These are phyloP conservation scores for Yamadazyma insecticola DNA, from an alignment of 805 yeast genomes.

Conservation along the genomic window DNA sequence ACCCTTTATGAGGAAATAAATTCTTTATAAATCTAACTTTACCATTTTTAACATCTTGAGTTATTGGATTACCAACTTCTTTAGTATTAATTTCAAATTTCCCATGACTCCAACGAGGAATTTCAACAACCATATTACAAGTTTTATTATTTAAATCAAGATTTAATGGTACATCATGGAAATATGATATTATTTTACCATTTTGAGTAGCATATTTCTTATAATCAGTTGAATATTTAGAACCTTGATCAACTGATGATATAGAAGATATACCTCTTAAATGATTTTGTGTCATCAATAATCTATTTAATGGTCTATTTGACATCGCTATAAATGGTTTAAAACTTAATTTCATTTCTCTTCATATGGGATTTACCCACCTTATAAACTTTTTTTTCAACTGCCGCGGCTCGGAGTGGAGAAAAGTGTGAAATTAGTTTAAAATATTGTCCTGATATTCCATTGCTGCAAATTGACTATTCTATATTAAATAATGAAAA, in stretches of 20 bases:
- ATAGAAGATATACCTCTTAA: slow-evolving; percentile 1
- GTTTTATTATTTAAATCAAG: slow-evolving; percentile 34
- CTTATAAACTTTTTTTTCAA: no score
- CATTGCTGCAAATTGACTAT: no score
- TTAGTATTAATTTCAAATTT: slow-evolving; percentile 71
- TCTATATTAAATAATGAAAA: no score
- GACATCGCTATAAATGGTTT: background rate
- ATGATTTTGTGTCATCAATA: slow-evolving; percentile 5
- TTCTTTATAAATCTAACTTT: slow-evolving; percentile 72
- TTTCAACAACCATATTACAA: slow-evolving; percentile 45
- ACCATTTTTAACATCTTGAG: slow-evolving; percentile 75
- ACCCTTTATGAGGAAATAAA: slow-evolving; percentile 79
- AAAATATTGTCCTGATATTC: no score
- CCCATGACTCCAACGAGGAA: slow-evolving; percentile 72
- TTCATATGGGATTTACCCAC: no score
- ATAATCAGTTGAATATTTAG: slow-evolving; percentile 31
- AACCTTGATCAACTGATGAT: slow-evolving; percentile 21
- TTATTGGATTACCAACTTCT: slow-evolving; percentile 64
- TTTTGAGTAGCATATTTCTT: slow-evolving; percentile 42
- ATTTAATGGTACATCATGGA: slow-evolving; percentile 68
- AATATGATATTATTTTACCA: slow-evolving; percentile 53
- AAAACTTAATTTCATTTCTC: background rate
- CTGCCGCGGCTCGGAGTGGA: no score
- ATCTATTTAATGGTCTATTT: background rate
- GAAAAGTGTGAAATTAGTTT: no score